These are phyloP conservation scores for Citeromyces siamensis DNA, from an alignment of 1,139 yeast genomes.

Conservation along the genomic window DNA sequence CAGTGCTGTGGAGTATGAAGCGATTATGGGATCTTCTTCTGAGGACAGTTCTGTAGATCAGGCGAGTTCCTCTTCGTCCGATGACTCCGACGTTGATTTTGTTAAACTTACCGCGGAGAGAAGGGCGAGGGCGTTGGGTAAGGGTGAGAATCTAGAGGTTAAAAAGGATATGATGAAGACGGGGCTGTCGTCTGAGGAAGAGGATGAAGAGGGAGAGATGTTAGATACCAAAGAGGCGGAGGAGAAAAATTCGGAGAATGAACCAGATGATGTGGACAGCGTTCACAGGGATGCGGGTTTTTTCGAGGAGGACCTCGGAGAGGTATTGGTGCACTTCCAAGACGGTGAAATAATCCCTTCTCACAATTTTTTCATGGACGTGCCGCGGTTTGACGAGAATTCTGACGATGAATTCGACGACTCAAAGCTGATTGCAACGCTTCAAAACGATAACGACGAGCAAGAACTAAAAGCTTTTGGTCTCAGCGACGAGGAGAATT, in stretches of 20 bases:
- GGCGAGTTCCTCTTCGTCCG: conserved; percentile 35
- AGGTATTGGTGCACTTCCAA: conserved; percentile 26
- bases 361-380: conserved; percentile 18
- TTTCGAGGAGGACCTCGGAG: conserved; percentile 58
- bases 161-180: conserved; percentile 6
- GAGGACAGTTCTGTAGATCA: conserved; percentile 15
- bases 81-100: conserved; percentile 61
- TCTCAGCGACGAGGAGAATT: conserved; percentile 38
- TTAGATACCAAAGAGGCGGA: too few relatives aligned
- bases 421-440: conserved; percentile 55
- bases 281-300: too few relatives aligned
- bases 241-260: conserved; percentile 44
- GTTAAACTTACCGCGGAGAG: conserved; percentile 58
- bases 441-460: conserved; percentile 53
- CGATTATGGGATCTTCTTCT: conserved; percentile 4
- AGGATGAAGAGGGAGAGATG: conserved; percentile 7
- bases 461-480: conserved; percentile 39
- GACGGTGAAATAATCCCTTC: conserved; percentile 5
- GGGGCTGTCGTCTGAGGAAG: background rate
- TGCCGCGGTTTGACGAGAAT: conserved; percentile 38
- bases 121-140: conserved; percentile 32
- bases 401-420: conserved; percentile 66
- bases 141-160: conserved; percentile 15
- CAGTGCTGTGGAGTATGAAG: conserved; percentile 2
- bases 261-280: conserved; percentile 40